These are phyloP conservation scores for Metschnikowia rubicola DNA, from an alignment of 805 yeast genomes.

Conservation along the genomic window DNA sequence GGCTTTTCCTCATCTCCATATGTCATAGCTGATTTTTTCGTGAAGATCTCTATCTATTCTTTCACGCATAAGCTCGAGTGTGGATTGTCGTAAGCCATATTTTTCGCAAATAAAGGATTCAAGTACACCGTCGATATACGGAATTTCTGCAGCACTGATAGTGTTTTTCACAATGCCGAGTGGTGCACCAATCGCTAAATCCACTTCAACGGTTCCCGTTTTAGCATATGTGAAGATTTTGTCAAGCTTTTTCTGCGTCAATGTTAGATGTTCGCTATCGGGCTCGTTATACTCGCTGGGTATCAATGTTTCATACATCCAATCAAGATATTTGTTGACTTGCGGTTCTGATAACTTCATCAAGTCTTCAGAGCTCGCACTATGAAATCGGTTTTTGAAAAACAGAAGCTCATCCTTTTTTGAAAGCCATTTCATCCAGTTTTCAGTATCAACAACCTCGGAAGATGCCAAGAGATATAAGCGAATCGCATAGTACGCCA, in stretches of 20 bases:
- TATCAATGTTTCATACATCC: conserved; percentile 42
- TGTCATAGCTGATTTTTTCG: neutral
- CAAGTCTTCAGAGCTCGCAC: conserved; percentile 27
- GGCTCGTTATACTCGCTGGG: conserved; percentile 19
- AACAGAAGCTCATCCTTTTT: conserved; percentile 7
- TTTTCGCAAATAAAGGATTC: conserved; percentile 4
- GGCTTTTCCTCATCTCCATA: neutral
- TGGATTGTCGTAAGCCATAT: conserved; percentile 4
- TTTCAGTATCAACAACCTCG: conserved; percentile 8
- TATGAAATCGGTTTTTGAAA: conserved; percentile 9
- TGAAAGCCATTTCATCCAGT: conserved; percentile 24
- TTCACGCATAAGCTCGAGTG: neutral
- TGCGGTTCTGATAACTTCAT: conserved; percentile 47
- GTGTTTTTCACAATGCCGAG: conserved; percentile 5
- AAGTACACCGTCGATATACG: conserved; percentile 1
- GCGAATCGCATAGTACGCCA: conserved; percentile 31
- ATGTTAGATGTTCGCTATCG: conserved; percentile 17
- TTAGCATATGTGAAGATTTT: conserved; percentile 26
- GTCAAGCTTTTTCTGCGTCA: conserved; percentile 29
- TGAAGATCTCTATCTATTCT: conserved; percentile 1
- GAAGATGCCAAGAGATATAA: conserved; percentile 22
- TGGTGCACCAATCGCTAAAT: neutral
- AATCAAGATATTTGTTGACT: conserved; percentile 46
- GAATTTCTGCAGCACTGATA: conserved; percentile 1
- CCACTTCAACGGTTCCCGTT: neutral